Evolutionary conservation across 2,329 filamentous ascomycete genomes (phyloP).

Genomic region (Chaetothyriales sp.): DNA sequence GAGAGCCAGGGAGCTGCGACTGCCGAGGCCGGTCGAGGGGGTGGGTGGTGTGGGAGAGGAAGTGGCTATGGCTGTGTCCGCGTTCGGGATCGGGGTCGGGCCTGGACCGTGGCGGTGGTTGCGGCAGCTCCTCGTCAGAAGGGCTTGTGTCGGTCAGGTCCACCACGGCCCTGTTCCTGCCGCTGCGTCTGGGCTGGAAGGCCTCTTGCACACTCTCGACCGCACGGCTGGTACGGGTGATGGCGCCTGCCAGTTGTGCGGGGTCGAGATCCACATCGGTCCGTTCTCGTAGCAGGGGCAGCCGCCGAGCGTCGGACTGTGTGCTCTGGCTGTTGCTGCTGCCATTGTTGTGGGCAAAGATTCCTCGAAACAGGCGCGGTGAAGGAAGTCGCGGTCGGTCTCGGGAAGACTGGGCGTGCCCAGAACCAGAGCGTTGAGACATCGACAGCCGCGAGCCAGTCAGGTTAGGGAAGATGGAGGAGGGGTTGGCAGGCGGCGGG

Average conservation of each 20-base stretch:
- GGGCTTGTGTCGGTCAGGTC: constrained; percentile 10
- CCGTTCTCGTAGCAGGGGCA: background rate
- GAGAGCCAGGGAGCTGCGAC: constrained; percentile 2
- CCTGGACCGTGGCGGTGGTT: background rate
- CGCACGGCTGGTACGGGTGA: constrained; percentile 13
- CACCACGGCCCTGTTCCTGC: constrained; percentile 2
- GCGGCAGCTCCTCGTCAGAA: constrained; percentile 1
- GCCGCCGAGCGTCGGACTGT: background rate
- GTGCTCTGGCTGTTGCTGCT: background rate
- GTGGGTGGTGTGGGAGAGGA: constrained; percentile 13
- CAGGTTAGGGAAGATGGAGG: background rate
- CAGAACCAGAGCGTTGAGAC: background rate
- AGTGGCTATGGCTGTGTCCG: constrained; percentile 5
- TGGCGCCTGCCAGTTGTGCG: constrained; percentile 1
- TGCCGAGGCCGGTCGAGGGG: constrained; percentile 9
- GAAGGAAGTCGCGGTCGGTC: constrained; percentile 7
- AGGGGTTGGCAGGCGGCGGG: background rate
- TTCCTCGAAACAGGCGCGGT: constrained; percentile 13
- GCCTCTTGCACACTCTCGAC: constrained; percentile 14
- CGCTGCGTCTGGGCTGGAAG: constrained; percentile 8
- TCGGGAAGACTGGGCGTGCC: background rate
- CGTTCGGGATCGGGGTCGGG: too few species aligned
- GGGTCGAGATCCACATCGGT: background rate
- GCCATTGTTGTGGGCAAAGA: constrained; percentile 4
- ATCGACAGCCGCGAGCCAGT: background rate